Conservation (phyloP, 805 yeast genomes). For the Pichia kluyveri region DNA sequence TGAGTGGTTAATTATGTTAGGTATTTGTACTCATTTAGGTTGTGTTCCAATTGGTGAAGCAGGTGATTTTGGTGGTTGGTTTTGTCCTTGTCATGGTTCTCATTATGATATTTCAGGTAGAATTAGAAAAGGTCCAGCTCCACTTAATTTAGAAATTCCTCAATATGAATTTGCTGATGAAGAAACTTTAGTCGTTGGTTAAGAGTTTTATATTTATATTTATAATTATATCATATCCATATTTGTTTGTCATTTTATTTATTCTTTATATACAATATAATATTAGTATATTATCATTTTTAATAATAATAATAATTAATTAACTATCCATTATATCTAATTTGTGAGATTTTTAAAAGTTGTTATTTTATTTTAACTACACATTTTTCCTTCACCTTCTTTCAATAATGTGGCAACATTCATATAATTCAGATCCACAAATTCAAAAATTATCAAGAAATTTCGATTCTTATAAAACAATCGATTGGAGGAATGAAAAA, state of each 20-base stretch:
- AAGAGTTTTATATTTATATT: conserved; percentile 21
- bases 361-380: too few species aligned
- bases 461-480: conserved; percentile 54
- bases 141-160: conserved; percentile 96
- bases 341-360: too few species aligned
- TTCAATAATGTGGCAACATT: conserved; percentile 6
- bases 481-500: conserved; percentile 65
- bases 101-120: conserved; percentile 99
- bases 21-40: conserved; percentile 99
- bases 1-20: conserved; percentile 98
- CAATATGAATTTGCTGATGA: conserved; percentile 69
- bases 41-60: conserved; percentile 99
- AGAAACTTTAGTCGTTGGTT: conserved; percentile 87
- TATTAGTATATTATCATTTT: too few species aligned
- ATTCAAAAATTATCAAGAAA: conserved; percentile 27
- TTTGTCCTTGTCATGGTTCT: conserved; percentile 99
- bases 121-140: conserved; percentile 99
- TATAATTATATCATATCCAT: too few species aligned
- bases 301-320: too few species aligned
- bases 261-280: too few species aligned
- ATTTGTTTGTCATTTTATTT: too few species aligned
- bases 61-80: conserved; percentile 99
- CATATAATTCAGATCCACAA: conserved; percentile 3
- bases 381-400: not conserved
- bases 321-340: too few species aligned